Base-by-base conservation (phyloP, 148 eudicot genomes). In the Cornus florida region DNA sequence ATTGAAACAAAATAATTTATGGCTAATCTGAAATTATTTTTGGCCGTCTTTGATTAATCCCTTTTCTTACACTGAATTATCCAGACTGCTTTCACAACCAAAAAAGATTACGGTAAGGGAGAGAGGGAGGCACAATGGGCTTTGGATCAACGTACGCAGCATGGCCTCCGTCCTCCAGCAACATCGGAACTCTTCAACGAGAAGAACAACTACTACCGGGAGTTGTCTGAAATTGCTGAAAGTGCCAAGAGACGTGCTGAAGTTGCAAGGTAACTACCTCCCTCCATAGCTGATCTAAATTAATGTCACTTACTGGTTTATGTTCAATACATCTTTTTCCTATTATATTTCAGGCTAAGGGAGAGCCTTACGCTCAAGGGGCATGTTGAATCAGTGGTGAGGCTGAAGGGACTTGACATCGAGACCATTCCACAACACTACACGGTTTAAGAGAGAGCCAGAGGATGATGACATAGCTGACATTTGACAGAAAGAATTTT, bases 61-160 rank as follows among this genome's bases (percentile, higher is more conserved):
- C 62, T 69, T 43, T 59, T 20, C 19, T 57, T 19, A 14, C 16
- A 10, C 12, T 67, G 65, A 75, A 62, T 31, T 69, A 62, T 85
- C 23, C 76, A 92, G 97, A 88, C 90, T 81, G 97, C 97, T 66
- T 87, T 92, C 79, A 92, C 97, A 81, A 78, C 79, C 77, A 92
- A 92, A 79, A 87, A 89, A 83, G 92, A 92, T 72, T 92, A 89
- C 43, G 97, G 97, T 38, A 85, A 67, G 70, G 93, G 93, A 13
- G 93, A 92, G 67, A 87, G 97, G 84, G 97, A 92, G 77, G 97
- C 97, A 3, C 94, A 91, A 77, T 92, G 94, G 97, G 94, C 94
- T 62, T 41, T 82, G 82, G 90, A 91, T 69, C 94, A 92, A 80
- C 87, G 97, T 41, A 92, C 97, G 14, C 85, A 89, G 39, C 97